Base-by-base conservation (phyloP, 164 flowering plant species). In the Echeveria elegans region DNA sequence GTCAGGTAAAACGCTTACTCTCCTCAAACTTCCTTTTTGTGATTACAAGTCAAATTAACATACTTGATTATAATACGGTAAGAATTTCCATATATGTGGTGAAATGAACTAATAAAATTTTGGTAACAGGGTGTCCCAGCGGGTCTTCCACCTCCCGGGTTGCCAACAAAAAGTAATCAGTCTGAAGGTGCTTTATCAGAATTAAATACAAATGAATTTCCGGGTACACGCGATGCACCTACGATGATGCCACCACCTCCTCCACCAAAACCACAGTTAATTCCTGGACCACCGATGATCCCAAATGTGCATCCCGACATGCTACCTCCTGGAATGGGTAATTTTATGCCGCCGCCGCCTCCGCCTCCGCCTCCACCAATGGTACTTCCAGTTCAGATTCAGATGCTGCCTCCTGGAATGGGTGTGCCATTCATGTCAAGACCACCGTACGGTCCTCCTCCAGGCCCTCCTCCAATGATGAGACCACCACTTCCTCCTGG, bases 401-500 rank as follows among this genome's bases (percentile, higher is more conserved):
- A 63, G 68, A 75, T 83, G 65, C 77, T 68, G 43, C 77, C 77
- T 4, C 90, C 97, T 65, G 95, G 92, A 64, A 77, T 86, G 78
- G 74, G 83, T 77, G 79, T 72, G 52, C 88, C 91, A 1, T 73
- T 81, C 9, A 69, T 89, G 21, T 85, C 82, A 62, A 80, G 89
- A 70, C 88, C 89, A 40, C 94, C 92, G 59, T 89, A 76, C 75
- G 92, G 94, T 68, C 88, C 79, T 31, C 92, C 89, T 8, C 86
- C 87, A 64, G 92, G 90, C 40, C 87, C 80, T 34, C 88, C 89
- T 0, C 82, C 84, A 64, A 91, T 91, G 96, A 80, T 86, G 85
- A 87, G 88, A 65, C 96, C 92, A 56, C 94, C 90, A 66, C 87
- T 91, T 70, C 90, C 88, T 61, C 92, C 95, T 32, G 93, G 97